Conservation (phyloP, 768 basidiomycete genomes). For the Trichaptum fuscoviolaceum region DNA sequence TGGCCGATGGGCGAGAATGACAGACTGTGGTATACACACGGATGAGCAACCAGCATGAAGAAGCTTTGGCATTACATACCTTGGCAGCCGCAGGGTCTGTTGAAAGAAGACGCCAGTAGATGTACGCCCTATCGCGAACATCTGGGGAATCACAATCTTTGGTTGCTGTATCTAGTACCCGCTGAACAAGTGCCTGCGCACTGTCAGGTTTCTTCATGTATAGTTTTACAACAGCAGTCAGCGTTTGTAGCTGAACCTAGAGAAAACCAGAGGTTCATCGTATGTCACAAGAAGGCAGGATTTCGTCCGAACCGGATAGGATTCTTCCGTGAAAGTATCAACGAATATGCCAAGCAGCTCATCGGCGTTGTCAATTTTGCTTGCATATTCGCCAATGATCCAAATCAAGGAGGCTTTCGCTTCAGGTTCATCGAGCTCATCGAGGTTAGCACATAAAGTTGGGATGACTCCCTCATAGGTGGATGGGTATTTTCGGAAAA, state of each 20-base stretch:
- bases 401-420: slow-evolving; percentile 97
- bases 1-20: slow-evolving; percentile 87
- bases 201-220: slow-evolving; percentile 94
- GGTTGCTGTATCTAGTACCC: slow-evolving; percentile 89
- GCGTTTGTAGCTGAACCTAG: slow-evolving; percentile 61
- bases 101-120: slow-evolving; percentile 94
- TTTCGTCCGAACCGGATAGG: slow-evolving; percentile 62
- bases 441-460: slow-evolving; percentile 88
- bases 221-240: slow-evolving; percentile 95
- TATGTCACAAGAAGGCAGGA: not conserved
- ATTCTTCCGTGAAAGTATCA: slow-evolving; percentile 89
- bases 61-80: slow-evolving; percentile 35
- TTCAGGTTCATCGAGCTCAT: slow-evolving; percentile 96
- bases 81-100: slow-evolving; percentile 96
- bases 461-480: slow-evolving; percentile 98
- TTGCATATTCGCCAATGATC: slow-evolving; percentile 98
- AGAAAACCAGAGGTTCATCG: slow-evolving; percentile 1
- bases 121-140: slow-evolving; percentile 94
- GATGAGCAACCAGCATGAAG: slow-evolving; percentile 1
- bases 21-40: slow-evolving; percentile 43
- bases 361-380: slow-evolving; percentile 95
- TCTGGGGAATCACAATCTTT: slow-evolving; percentile 97
- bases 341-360: slow-evolving; percentile 89
- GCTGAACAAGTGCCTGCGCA: slow-evolving; percentile 88
- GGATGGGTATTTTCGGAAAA: slow-evolving; percentile 95